Evolutionary conservation across 2,329 filamentous ascomycete species (phyloP).

Genomic region (Rasamsonia emersonii): DNA sequence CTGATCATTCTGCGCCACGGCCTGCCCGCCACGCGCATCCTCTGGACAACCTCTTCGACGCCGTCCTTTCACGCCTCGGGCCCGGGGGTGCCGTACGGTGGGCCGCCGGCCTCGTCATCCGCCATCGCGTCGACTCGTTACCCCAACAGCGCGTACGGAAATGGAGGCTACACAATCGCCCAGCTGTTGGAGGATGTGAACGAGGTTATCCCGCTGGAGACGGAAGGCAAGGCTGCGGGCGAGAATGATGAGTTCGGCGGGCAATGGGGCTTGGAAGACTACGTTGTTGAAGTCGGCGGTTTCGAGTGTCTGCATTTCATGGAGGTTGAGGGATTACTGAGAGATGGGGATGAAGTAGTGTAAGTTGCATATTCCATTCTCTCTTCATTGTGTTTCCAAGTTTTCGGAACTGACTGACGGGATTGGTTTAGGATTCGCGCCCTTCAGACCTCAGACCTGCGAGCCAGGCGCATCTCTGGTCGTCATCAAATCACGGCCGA

Average conservation of each 20-base stretch:
- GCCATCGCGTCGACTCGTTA: slow-evolving; percentile 24
- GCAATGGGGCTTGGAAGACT: slow-evolving; percentile 83
- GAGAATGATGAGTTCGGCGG: slow-evolving; percentile 26
- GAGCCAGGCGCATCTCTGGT: slow-evolving; percentile 63
- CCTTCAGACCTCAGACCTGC: slow-evolving; percentile 65
- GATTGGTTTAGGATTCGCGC: slow-evolving; percentile 58
- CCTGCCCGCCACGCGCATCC: slow-evolving; percentile 61
- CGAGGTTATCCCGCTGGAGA: slow-evolving; percentile 71
- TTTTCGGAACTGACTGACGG: slow-evolving; percentile 2
- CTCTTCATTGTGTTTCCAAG: slow-evolving; percentile 3
- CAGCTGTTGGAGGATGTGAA: slow-evolving; percentile 72
- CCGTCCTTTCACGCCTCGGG: slow-evolving; percentile 25
- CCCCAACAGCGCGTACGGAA: slow-evolving; percentile 27
- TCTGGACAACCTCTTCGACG: slow-evolving; percentile 54
- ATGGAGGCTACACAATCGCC: slow-evolving; percentile 59
- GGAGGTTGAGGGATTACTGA: slow-evolving; percentile 58
- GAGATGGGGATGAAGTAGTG: slow-evolving; percentile 77
- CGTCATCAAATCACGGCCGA: slow-evolving; percentile 71
- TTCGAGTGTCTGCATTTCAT: slow-evolving; percentile 89
- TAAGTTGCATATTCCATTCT: slow-evolving; percentile 35
- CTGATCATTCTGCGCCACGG: slow-evolving; percentile 64
- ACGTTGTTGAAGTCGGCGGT: slow-evolving; percentile 69
- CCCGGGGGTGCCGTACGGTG: slow-evolving; percentile 19
- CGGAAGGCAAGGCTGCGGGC: slow-evolving; percentile 33
- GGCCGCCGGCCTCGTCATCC: slow-evolving; percentile 22